These are phyloP conservation scores for Alternaria sp. DNA, from an alignment of 2,329 filamentous ascomycete species.

Conservation along the genomic window DNA sequence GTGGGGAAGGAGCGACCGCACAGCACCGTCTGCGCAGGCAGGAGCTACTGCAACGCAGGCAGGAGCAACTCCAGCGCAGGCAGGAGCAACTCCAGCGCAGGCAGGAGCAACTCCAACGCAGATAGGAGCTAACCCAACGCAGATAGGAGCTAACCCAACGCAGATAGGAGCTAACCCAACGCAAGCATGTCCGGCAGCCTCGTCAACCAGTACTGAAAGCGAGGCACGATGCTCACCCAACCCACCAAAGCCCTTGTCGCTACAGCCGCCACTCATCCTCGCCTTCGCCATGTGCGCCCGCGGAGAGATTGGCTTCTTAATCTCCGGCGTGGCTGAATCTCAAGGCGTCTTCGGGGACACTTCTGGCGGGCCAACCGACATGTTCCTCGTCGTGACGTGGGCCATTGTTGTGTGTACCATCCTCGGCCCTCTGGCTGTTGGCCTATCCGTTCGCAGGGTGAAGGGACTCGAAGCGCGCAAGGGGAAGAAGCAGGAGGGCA, in stretches of 20 bases:
- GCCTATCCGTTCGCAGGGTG: conserved; percentile 59
- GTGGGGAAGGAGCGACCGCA: conserved; percentile 33
- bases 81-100: neutral
- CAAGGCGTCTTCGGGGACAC: conserved; percentile 56
- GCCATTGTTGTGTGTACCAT: conserved; percentile 66
- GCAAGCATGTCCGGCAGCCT: conserved; percentile 1
- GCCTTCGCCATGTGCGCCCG: conserved; percentile 76
- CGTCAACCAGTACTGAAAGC: conserved; percentile 10
- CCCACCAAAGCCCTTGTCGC: conserved; percentile 63
- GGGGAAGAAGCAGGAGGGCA: conserved; percentile 37
- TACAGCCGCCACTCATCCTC: conserved; percentile 73
- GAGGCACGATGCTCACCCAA: conserved; percentile 27
- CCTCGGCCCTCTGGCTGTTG: conserved; percentile 63
- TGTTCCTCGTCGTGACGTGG: conserved; percentile 65
- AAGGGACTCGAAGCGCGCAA: conserved; percentile 53
- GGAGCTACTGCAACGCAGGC: conserved; percentile 1
- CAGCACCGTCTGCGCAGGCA: neutral
- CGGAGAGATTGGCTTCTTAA: conserved; percentile 82
- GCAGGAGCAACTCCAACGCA: too few relatives aligned
- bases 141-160: neutral
- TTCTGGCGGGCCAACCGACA: conserved; percentile 50
- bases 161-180: conserved; percentile 1
- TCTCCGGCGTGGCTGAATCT: conserved; percentile 71
- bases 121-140: too few relatives aligned
- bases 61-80: neutral